These are phyloP conservation scores for Chlorencoelia australis DNA, from an alignment of 2,329 filamentous ascomycete species.

Conservation along the genomic window DNA sequence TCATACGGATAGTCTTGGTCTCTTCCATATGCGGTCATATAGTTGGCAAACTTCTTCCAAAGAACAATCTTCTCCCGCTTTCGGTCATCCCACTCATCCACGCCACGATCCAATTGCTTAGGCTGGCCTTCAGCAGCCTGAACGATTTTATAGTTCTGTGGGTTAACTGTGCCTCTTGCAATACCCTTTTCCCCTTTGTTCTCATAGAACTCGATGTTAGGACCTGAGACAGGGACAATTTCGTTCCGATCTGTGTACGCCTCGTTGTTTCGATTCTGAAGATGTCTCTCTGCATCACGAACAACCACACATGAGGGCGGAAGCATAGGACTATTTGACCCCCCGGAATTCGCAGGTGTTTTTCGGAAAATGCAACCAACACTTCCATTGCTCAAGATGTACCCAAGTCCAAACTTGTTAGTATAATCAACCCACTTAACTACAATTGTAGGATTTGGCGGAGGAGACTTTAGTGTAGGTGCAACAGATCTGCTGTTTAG, in stretches of 20 bases:
- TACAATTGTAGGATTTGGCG: slow-evolving; percentile 50
- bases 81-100: slow-evolving; percentile 53
- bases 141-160: slow-evolving; percentile 48
- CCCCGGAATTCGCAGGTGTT: slow-evolving; percentile 36
- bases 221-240: slow-evolving; percentile 52
- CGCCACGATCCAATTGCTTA: slow-evolving; percentile 52
- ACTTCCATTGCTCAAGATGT: slow-evolving; percentile 73
- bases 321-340: slow-evolving; percentile 38
- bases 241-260: slow-evolving; percentile 48
- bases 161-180: slow-evolving; percentile 51
- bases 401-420: slow-evolving; percentile 76
- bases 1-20: slow-evolving; percentile 50
- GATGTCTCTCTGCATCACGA: slow-evolving; percentile 59
- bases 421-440: slow-evolving; percentile 85
- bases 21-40: slow-evolving; percentile 63
- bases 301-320: slow-evolving; percentile 66
- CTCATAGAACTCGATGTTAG: slow-evolving; percentile 61
- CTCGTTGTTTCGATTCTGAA: slow-evolving; percentile 49
- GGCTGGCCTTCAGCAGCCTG: slow-evolving; percentile 47
- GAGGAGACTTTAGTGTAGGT: slow-evolving; percentile 44
- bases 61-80: slow-evolving; percentile 56
- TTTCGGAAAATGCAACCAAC: slow-evolving; percentile 60
- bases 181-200: slow-evolving; percentile 57
- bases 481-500: slow-evolving; percentile 55
- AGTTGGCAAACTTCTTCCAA: slow-evolving; percentile 67